These are phyloP conservation scores for Arthonia radiata DNA, from an alignment of 495 filamentous ascomycete genomes.

Conservation along the genomic window DNA sequence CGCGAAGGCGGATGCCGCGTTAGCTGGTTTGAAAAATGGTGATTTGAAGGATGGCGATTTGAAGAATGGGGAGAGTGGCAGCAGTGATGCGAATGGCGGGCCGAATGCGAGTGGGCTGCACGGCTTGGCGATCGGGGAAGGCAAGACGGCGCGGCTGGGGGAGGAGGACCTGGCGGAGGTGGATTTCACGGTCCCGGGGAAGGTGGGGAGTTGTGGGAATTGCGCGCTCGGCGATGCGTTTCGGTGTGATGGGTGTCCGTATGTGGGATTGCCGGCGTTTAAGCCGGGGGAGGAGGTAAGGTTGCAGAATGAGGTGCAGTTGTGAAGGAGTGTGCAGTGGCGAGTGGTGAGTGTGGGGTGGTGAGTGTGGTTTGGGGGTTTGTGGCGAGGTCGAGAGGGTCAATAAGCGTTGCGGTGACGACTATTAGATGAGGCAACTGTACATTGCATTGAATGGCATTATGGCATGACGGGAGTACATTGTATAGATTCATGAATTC, in stretches of 20 bases:
- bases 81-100: no score
- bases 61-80: not conserved
- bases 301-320: constrained; percentile 59
- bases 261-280: constrained; percentile 81
- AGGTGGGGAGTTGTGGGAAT: constrained; percentile 78
- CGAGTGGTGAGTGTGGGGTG: no score
- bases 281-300: constrained; percentile 87
- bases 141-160: constrained; percentile 38
- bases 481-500: no score
- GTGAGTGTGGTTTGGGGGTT: no score
- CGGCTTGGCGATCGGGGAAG: no score
- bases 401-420: no score
- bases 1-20: constrained; percentile 28
- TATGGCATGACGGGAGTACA: no score
- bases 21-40: constrained; percentile 22
- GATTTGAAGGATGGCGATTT: not conserved
- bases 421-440: no score
- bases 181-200: constrained; percentile 89
- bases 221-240: constrained; percentile 85
- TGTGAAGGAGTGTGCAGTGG: constrained; percentile 22
- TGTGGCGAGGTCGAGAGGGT: no score
- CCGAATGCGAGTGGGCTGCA: no score
- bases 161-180: constrained; percentile 62
- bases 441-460: no score
- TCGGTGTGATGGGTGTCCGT: constrained; percentile 62